Conservation (phyloP, 2,329 filamentous ascomycete genomes). For the Colletotrichum acutatum region DNA sequence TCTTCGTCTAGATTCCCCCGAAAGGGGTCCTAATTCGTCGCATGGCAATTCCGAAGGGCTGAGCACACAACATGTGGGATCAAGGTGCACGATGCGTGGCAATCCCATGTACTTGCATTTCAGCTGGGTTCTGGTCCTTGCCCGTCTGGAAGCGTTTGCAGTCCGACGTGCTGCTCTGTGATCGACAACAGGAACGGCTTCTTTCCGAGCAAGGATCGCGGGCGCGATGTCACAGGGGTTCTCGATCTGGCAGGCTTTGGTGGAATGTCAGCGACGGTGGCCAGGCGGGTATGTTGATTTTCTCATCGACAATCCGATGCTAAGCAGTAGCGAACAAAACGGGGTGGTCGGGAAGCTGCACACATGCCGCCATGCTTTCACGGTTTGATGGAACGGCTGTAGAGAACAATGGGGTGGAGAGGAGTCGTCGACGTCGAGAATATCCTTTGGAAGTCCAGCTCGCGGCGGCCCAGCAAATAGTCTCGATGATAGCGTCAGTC, state of each 20-base stretch:
- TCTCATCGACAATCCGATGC: not conserved
- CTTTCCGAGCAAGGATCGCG: not conserved
- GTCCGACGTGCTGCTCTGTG: not conserved
- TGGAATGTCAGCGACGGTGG: not conserved
- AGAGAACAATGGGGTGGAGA: not conserved
- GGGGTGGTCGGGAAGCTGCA: not conserved
- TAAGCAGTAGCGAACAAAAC: not conserved
- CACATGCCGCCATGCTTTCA: too few relatives aligned
- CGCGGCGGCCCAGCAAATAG: conserved; percentile 22
- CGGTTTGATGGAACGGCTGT: not conserved
- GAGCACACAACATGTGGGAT: not conserved
- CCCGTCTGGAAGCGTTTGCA: not conserved
- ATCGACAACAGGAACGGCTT: not conserved
- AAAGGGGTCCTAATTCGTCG: not conserved
- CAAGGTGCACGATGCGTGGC: not conserved
- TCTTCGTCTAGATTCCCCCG: not conserved
- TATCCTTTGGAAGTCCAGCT: not conserved
- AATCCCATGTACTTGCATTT: not conserved
- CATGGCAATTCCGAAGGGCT: not conserved
- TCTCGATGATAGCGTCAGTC: conserved; percentile 11
- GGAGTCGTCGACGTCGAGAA: not conserved
- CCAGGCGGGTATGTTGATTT: not conserved
- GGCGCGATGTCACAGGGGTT: not conserved
- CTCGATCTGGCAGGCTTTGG: not conserved
- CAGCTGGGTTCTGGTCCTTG: conserved; percentile 6